Percentiles rank a stretch among this genome's conserved stretches.
These are phyloP conservation scores for Xylaria venustula DNA, from an alignment of 495 filamentous ascomycete genomes.

Conservation along the genomic window DNA sequence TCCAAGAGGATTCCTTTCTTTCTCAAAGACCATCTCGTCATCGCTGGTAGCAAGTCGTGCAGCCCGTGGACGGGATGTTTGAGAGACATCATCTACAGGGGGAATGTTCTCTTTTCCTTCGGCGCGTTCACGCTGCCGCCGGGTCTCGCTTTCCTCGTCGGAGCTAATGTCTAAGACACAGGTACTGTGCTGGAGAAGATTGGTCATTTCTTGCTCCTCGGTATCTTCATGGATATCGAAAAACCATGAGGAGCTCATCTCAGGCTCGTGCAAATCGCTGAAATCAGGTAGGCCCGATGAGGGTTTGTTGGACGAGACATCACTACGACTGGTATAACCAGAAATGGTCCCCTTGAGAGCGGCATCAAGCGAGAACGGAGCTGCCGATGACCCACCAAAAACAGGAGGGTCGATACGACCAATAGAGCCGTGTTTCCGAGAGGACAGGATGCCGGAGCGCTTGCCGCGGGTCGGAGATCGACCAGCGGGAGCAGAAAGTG, in stretches of 20 bases:
- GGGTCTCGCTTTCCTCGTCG: constrained; percentile 59
- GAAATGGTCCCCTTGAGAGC: constrained; percentile 70
- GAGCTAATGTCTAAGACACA: constrained; percentile 80
- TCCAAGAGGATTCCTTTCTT: constrained; percentile 63
- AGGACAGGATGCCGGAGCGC: constrained; percentile 60
- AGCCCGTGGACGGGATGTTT: constrained; percentile 39
- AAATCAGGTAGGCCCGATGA: constrained; percentile 14
- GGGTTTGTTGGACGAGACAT: constrained; percentile 15
- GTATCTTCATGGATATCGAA: constrained; percentile 96
- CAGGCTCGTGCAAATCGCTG: constrained; percentile 34
- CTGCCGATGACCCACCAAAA: constrained; percentile 36
- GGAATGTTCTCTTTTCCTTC: constrained; percentile 89
- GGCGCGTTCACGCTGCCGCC: constrained; percentile 52
- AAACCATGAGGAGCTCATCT: constrained; percentile 69
- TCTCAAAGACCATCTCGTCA: constrained; percentile 47
- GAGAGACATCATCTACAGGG: constrained; percentile 58
- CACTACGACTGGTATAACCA: constrained; percentile 43
- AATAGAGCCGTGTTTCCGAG: constrained; percentile 56
- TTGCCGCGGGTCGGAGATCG: constrained; percentile 62
- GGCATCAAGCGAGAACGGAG: constrained; percentile 76
- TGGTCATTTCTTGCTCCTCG: constrained; percentile 81
- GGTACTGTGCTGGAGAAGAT: constrained; percentile 87
- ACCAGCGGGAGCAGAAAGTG: constrained; percentile 56
- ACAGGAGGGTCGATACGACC: constrained; percentile 60
- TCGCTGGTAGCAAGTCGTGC: constrained; percentile 15